Percentiles rank a stretch among this genome's conserved stretches.
These are phyloP conservation scores for Scheffersomyces illinoinensis DNA, from an alignment of 1,139 yeast species.

Conservation along the genomic window DNA sequence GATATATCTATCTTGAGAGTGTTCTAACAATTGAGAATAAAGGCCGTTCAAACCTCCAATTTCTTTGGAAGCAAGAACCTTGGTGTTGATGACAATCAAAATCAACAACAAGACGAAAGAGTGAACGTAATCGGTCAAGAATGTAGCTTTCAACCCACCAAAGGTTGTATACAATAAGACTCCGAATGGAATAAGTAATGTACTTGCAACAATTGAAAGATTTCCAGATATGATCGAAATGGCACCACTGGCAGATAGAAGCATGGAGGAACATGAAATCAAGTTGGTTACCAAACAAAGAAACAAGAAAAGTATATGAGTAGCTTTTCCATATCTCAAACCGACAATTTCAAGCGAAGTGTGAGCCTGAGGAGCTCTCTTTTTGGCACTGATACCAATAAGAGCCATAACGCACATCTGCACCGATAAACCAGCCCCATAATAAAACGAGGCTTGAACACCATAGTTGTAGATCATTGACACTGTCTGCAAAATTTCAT, in stretches of 20 bases:
- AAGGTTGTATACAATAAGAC: constrained; percentile 35
- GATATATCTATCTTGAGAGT: constrained; percentile 17
- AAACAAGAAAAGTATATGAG: constrained; percentile 31
- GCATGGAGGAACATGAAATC: constrained; percentile 33
- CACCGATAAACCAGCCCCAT: constrained; percentile 29
- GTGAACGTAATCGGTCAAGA: constrained; percentile 36
- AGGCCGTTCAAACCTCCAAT: constrained; percentile 32
- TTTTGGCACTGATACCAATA: constrained; percentile 29
- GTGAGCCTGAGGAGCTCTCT: constrained; percentile 29
- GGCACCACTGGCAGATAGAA: constrained; percentile 36
- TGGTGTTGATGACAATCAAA: constrained; percentile 25
- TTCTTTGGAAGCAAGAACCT: constrained; percentile 22
- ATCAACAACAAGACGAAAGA: constrained; percentile 33
- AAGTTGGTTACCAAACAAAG: constrained; percentile 32
- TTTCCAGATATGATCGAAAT: constrained; percentile 35
- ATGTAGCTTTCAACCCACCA: constrained; percentile 45
- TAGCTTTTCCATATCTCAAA: constrained; percentile 28
- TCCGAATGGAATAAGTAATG: constrained; percentile 36
- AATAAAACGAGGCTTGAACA: constrained; percentile 24
- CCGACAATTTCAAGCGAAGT: constrained; percentile 30
- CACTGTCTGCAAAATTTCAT: constrained; percentile 24
- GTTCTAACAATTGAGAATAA: constrained; percentile 19
- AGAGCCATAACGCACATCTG: constrained; percentile 29
- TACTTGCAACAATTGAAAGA: constrained; percentile 31
- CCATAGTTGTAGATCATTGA: constrained; percentile 30